phyloP scores from a whole-genome alignment of 1,284 basidiomycete species.

The Ustilago loliicola region DNA sequence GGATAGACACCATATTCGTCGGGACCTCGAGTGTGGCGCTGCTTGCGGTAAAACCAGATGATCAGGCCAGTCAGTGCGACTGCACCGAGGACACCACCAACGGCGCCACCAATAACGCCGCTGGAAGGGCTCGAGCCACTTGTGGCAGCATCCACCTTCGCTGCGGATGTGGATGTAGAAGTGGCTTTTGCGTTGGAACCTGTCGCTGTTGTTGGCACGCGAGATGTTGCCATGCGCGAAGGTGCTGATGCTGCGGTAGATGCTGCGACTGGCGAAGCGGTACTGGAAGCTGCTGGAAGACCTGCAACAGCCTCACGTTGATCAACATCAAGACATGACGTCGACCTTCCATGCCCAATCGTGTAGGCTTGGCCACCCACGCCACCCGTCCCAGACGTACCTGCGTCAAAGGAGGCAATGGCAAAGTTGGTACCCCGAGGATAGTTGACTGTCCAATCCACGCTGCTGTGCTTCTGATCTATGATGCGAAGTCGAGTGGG shows the following conservation, averaged over 20 bases:
- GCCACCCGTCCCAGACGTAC: conserved; percentile 39
- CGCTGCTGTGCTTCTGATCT: conserved; percentile 11
- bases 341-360: conserved; percentile 23
- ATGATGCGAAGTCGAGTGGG: conserved; percentile 34
- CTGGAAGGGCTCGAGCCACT: conserved; percentile 12
- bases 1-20: conserved; percentile 46
- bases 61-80: conserved; percentile 17
- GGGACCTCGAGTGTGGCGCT: conserved; percentile 24
- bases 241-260: conserved; percentile 12
- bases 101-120: conserved; percentile 34
- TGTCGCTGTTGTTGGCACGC: not conserved
- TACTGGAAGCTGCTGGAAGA: conserved; percentile 32
- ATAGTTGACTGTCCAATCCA: conserved; percentile 53
- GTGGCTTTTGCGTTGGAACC: conserved; percentile 13
- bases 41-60: conserved; percentile 20
- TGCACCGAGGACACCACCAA: conserved; percentile 35
- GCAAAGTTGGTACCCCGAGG: conserved; percentile 43
- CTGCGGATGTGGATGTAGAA: conserved; percentile 14
- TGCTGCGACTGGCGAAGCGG: conserved; percentile 20
- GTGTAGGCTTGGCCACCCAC: conserved; percentile 42
- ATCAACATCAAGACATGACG: conserved; percentile 16
- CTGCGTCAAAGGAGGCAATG: conserved; percentile 41
- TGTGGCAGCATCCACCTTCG: conserved; percentile 12
- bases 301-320: conserved; percentile 30
- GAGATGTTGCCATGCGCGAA: conserved; percentile 33